A percentile compares a stretch with the other conserved stretches of the same genome.
phyloP scores from a whole-genome alignment of 2,329 filamentous ascomycete genomes.

The Diplocarpon rosae region DNA sequence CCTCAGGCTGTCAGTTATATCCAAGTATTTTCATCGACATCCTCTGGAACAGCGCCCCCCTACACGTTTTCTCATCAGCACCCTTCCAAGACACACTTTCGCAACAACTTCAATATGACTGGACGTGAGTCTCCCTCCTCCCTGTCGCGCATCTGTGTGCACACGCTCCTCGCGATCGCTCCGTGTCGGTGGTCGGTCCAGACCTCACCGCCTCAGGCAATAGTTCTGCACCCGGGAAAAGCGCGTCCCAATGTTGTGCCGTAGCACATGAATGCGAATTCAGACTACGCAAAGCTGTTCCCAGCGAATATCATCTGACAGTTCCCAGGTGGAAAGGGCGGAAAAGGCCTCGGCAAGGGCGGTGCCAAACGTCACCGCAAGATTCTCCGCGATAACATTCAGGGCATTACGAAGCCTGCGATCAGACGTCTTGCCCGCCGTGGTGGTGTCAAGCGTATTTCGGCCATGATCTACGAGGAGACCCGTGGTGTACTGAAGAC shows the following conservation, averaged over 20 bases:
- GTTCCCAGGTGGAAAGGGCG: conserved; percentile 43
- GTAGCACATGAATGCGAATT: no score
- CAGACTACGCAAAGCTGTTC: no score
- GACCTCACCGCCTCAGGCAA: no score
- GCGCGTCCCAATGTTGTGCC: no score
- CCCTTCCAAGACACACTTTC: conserved; percentile 21
- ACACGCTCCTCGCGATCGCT: no score
- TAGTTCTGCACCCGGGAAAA: no score
- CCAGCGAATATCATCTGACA: neutral
- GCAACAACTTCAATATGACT: conserved; percentile 48
- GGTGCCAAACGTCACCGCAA: conserved; percentile 98
- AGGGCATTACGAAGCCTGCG: conserved; percentile 97
- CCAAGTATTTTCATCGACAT: conserved; percentile 12
- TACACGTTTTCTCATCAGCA: conserved; percentile 27
- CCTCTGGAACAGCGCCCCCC: conserved; percentile 10
- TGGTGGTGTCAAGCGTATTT: conserved; percentile 99
- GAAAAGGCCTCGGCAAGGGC: conserved; percentile 96
- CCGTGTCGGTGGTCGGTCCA: no score
- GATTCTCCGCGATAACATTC: conserved; percentile 99
- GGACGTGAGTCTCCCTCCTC: conserved; percentile 49
- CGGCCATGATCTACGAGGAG: conserved; percentile 80
- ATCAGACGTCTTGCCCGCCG: conserved; percentile 97
- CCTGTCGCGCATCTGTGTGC: conserved; percentile 10
- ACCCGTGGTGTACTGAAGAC: conserved; percentile 74
- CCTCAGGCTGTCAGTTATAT: no score